Base-by-base conservation (phyloP, 2,329 filamentous ascomycete species). In the Exutisphaerella laricina region DNA sequence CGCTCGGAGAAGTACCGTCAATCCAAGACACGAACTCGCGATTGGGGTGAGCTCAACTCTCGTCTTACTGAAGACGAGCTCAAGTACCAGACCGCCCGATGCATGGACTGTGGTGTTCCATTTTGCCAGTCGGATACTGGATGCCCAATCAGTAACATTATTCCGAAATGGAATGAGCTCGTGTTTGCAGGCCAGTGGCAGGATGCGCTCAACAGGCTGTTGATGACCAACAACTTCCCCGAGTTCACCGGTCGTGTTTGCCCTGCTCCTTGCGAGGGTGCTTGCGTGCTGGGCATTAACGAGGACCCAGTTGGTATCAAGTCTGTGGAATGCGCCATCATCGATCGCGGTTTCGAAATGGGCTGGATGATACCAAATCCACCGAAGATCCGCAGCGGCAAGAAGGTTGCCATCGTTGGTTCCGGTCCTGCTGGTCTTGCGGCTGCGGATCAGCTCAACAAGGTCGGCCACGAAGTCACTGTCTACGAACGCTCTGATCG, bases 141-240 rank as follows among this genome's bases (percentile, higher is more conserved):
- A 36, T 97, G 90, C 64, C 90, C 90, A 1, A 96, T 96, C 66
- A 88, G 83, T 56, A 97, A 97, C 71, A 94, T 97, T 62, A 97
- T 97, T 58, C 90, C 90, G 44, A 96, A 96, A 58, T 95, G 87
- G 87, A 95, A 94, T 44, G 88, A 95, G 48, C 52, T 95, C 6
- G 79, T 94, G 0, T 79, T 78, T 41, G 72, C 80, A 45, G 77
- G 79, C 35, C 82, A 94, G 50, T 97, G 90, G 90, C 79, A 82
- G 56, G 89, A 96, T 67, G 90, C 90, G 17, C 79, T 96, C 3
- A 90, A 95, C 68, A 80, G 88, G 46, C 76, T 97, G 8, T 74
- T 96, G 41, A 90, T 94, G 85, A 96, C 90, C 54, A 96, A 97
- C 74, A 96, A 96, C 70, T 96, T 97, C 76, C 90, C 90, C 3